Conservation (phyloP, 331 rosid species). For the Saraca asoca region DNA sequence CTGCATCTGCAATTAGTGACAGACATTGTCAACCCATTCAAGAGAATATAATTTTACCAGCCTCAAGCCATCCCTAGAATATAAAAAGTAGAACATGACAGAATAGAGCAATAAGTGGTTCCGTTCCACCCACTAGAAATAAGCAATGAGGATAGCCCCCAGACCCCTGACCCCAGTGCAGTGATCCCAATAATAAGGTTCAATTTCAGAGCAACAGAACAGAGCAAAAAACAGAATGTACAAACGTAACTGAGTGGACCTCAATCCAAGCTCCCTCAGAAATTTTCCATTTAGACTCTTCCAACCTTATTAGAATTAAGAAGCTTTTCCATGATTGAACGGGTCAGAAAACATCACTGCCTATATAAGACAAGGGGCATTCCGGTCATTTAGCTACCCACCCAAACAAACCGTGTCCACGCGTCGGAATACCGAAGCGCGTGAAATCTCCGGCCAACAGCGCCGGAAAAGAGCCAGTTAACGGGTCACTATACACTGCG, state of each 20-base stretch:
- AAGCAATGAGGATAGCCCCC: neutral
- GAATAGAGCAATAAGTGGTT: neutral
- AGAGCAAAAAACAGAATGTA: neutral
- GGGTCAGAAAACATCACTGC: conserved; percentile 33
- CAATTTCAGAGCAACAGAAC: conserved; percentile 23
- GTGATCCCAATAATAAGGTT: neutral
- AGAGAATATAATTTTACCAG: neutral
- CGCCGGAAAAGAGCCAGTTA: neutral
- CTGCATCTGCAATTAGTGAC: neutral
- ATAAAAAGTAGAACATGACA: neutral
- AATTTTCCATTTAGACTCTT: conserved; percentile 25
- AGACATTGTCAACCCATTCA: neutral
- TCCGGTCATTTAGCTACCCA: conserved; percentile 40
- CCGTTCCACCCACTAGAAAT: neutral
- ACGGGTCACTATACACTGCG: conserved; percentile 10
- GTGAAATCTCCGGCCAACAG: conserved; percentile 30
- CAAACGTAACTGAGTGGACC: conserved; percentile 9
- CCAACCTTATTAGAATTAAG: neutral
- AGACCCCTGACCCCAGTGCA: neutral
- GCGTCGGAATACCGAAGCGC: conserved; percentile 35
- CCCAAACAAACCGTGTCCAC: neutral
- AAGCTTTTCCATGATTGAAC: conserved; percentile 12
- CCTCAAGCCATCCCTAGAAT: neutral
- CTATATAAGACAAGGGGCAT: conserved; percentile 37
- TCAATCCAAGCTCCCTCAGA: conserved; percentile 14